A percentile compares a stretch with the other conserved stretches of the same genome.
Conservation (phyloP, 768 basidiomycete species). For the Leccinum longicurvipes region DNA sequence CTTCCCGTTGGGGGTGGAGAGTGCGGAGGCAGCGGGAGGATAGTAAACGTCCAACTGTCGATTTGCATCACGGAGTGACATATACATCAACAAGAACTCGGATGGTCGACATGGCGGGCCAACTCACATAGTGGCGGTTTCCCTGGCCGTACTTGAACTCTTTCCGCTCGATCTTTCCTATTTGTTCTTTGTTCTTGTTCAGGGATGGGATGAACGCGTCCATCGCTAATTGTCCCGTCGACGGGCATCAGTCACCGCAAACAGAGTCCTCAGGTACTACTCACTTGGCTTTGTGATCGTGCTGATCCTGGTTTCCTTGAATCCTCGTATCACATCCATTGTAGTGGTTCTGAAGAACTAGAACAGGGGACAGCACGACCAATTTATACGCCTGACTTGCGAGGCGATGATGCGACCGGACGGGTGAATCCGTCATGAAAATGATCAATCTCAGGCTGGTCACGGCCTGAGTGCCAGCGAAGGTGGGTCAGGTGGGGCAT, state of each 20-base stretch:
- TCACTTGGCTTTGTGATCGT: constrained; percentile 35
- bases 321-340: constrained; percentile 38
- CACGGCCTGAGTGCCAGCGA: too few relatives aligned
- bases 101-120: neutral
- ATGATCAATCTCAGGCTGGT: too few relatives aligned
- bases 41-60: constrained; percentile 69
- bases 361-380: neutral
- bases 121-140: constrained; percentile 39
- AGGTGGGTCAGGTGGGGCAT: too few relatives aligned
- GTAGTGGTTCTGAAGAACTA: neutral
- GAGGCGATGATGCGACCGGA: neutral
- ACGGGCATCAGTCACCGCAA: constrained; percentile 2
- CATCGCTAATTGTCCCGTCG: constrained; percentile 35
- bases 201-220: constrained; percentile 49
- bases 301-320: constrained; percentile 29
- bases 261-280: constrained; percentile 2
- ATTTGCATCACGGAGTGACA: neutral
- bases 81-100: neutral
- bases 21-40: constrained; percentile 34
- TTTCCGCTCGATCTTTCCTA: constrained; percentile 45
- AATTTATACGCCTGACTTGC: neutral
- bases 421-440: neutral
- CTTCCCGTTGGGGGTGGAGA: constrained; percentile 23
- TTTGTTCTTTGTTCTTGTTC: constrained; percentile 43
- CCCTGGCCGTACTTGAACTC: constrained; percentile 54